Conservation (phyloP, 257 asterid genomes). For the Cordia subcordata region DNA sequence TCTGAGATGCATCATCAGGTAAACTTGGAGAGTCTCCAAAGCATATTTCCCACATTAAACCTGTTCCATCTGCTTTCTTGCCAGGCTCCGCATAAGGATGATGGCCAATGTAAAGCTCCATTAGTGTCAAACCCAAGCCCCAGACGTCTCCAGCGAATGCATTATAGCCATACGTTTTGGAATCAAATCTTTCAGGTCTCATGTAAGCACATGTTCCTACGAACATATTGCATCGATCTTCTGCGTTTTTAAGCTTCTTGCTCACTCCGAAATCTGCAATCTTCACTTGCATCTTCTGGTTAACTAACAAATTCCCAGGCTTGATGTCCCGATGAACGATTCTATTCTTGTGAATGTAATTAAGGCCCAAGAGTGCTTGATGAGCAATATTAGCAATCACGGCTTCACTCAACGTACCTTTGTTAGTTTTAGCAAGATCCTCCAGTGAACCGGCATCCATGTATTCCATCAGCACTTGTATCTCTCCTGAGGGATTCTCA, state of each 20-base stretch:
- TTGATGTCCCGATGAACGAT: slow-evolving; percentile 8
- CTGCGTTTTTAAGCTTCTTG: neutral
- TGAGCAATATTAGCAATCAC: neutral
- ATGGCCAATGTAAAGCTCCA: slow-evolving; percentile 6
- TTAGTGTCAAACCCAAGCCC: slow-evolving; percentile 6
- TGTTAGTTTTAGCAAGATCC: neutral
- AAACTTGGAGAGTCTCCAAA: too few relatives aligned
- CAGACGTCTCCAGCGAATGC: neutral
- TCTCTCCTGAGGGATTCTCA: neutral
- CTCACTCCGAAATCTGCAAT: slow-evolving; percentile 5
- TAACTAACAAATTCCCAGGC: slow-evolving; percentile 2
- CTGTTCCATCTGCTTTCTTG: too few relatives aligned
- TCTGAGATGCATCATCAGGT: too few relatives aligned
- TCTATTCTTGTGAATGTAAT: neutral
- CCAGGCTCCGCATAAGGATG: too few relatives aligned
- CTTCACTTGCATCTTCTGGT: neutral
- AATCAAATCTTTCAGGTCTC: slow-evolving; percentile 11
- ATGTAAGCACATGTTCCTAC: slow-evolving; percentile 11
- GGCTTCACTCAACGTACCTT: neutral
- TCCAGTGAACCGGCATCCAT: slow-evolving; percentile 12
- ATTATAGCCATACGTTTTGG: slow-evolving; percentile 3
- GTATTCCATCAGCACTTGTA: slow-evolving; percentile 8
- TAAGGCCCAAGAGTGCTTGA: neutral
- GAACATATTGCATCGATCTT: slow-evolving; percentile 1
- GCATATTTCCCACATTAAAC: too few relatives aligned